phyloP scores from a whole-genome alignment of 192 early-diverging fungal genomes.

The Phycomyces nitens region DNA sequence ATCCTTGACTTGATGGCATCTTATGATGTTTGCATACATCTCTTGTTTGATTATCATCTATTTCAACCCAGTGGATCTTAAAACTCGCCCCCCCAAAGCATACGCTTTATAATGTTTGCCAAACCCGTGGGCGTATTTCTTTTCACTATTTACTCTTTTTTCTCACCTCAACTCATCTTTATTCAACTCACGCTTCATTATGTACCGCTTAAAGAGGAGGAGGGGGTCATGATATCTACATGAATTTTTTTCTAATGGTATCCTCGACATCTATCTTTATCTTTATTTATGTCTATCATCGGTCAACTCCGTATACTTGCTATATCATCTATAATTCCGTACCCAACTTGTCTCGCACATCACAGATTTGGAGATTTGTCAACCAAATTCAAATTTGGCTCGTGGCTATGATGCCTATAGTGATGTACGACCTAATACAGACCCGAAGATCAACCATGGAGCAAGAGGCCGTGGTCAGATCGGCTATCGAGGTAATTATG shows the following conservation, averaged over 20 bases:
- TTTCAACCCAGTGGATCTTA: too few species aligned
- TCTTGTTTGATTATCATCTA: too few species aligned
- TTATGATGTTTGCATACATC: too few species aligned
- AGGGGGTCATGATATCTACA: background rate
- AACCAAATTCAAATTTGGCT: background rate
- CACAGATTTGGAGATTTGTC: conserved; percentile 2
- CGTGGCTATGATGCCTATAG: conserved; percentile 2
- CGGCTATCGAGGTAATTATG: background rate
- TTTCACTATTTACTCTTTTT: background rate
- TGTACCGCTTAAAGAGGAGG: background rate
- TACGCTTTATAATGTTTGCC: too few species aligned
- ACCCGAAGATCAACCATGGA: background rate
- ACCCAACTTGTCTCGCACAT: background rate
- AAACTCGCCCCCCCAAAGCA: too few species aligned
- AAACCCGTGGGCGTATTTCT: background rate
- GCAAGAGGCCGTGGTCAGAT: background rate
- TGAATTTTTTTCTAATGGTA: background rate
- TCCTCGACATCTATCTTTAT: background rate
- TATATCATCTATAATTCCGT: background rate
- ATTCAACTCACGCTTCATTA: background rate
- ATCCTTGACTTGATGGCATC: too few species aligned
- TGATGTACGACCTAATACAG: background rate
- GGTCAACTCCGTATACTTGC: background rate
- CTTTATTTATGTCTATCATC: conserved; percentile 1
- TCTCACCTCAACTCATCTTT: background rate